Percentiles rank a stretch among this genome's conserved stretches.
Evolutionary conservation across 208 protist species (phyloP).

Genomic region (Wallacemonas sp.): DNA sequence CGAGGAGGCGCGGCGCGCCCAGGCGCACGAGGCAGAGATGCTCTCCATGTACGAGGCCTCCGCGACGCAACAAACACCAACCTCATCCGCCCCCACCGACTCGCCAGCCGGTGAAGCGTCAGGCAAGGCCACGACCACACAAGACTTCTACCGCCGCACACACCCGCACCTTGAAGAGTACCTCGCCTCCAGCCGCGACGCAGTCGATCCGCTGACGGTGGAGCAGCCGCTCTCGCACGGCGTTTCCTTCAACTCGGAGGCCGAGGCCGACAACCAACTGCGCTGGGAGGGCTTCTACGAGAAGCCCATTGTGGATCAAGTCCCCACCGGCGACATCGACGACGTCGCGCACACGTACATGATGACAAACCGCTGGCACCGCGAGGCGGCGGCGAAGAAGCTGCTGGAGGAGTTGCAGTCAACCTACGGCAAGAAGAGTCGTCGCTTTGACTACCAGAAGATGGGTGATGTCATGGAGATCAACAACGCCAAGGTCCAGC

Average conservation of each 20-base stretch:
- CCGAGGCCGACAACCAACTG: constrained; percentile 84
- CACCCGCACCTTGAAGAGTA: constrained; percentile 88
- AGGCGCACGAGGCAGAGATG: constrained; percentile 55
- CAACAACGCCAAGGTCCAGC: constrained; percentile 90
- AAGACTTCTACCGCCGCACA: constrained; percentile 54
- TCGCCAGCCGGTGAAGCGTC: background rate
- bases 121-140: constrained; percentile 15
- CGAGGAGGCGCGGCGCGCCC: constrained; percentile 42
- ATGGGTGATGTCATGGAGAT: constrained; percentile 92
- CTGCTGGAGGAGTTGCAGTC: constrained; percentile 81
- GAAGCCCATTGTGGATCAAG: constrained; percentile 80
- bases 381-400: constrained; percentile 87
- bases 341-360: constrained; percentile 79
- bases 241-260: constrained; percentile 86
- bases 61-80: constrained; percentile 8
- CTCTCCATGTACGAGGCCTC: constrained; percentile 29
- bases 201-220: constrained; percentile 70
- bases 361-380: constrained; percentile 89
- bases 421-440: constrained; percentile 79
- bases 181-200: constrained; percentile 58
- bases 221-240: constrained; percentile 84
- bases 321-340: constrained; percentile 81
- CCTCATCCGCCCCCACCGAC: background rate
- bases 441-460: constrained; percentile 88
- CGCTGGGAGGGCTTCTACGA: constrained; percentile 91